A percentile compares a stretch with the other conserved stretches of the same genome.
phyloP scores from a whole-genome alignment of 345 rosid species.

The Crucihimalaya himalaica region DNA sequence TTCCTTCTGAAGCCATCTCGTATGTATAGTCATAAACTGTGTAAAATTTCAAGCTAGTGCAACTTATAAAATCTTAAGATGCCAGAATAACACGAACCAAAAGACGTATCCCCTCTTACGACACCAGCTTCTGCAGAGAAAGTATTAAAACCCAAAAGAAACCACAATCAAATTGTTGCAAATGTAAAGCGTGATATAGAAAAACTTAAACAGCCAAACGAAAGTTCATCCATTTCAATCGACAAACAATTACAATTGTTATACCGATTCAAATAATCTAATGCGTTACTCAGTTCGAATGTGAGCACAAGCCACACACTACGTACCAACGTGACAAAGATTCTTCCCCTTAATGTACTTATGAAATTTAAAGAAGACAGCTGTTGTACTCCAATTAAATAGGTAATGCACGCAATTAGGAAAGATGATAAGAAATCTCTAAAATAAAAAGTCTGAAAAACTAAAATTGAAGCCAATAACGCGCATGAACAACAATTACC shows the following conservation, averaged over 20 bases:
- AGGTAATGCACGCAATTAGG: slow-evolving; percentile 2
- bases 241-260: background rate
- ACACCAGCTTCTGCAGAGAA: slow-evolving; percentile 29
- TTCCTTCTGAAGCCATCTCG: slow-evolving; percentile 93
- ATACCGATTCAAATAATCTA: background rate
- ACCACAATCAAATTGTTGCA: slow-evolving; percentile 17
- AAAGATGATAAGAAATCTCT: background rate
- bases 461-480: background rate
- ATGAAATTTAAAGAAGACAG: background rate
- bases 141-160: background rate
- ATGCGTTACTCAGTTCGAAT: background rate
- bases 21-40: slow-evolving; percentile 72
- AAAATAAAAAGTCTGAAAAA: background rate
- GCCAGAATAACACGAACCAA: slow-evolving; percentile 9
- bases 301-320: too few species aligned
- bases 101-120: slow-evolving; percentile 27
- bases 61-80: slow-evolving; percentile 5
- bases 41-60: slow-evolving; percentile 24
- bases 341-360: background rate
- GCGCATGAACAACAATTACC: background rate
- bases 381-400: background rate
- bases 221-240: background rate
- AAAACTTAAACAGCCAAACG: background rate
- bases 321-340: background rate
- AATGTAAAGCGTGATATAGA: background rate